Conservation (phyloP, 768 basidiomycete genomes). For the Mycena filopes region DNA sequence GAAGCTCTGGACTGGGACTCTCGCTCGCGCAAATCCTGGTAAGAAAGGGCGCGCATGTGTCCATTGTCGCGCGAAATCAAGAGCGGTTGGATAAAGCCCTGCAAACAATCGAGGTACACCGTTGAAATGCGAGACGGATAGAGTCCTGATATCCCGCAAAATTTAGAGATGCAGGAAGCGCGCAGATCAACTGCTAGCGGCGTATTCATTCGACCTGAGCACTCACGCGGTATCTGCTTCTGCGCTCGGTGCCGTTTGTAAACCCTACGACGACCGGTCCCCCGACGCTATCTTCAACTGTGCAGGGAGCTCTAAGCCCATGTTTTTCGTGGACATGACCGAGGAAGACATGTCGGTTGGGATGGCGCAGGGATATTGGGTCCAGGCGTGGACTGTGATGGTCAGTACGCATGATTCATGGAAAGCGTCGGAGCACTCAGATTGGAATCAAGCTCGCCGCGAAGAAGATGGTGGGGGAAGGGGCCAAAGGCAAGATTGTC, state of each 20-base stretch:
- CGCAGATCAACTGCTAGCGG: constrained; percentile 69
- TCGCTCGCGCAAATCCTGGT: constrained; percentile 75
- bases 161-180: constrained; percentile 61
- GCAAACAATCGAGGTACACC: constrained; percentile 49
- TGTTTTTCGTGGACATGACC: constrained; percentile 77
- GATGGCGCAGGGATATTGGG: constrained; percentile 58
- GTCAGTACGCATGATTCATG: constrained; percentile 43
- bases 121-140: too few relatives aligned
- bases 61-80: constrained; percentile 84
- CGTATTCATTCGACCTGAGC: constrained; percentile 74
- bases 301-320: constrained; percentile 78
- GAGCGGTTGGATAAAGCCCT: constrained; percentile 70
- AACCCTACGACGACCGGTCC: constrained; percentile 60
- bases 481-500: constrained; percentile 73
- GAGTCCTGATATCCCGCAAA: background rate
- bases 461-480: constrained; percentile 70
- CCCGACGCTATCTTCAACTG: constrained; percentile 86
- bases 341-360: constrained; percentile 63
- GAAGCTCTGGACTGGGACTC: constrained; percentile 83
- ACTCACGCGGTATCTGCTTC: constrained; percentile 61
- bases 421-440: background rate
- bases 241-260: constrained; percentile 72
- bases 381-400: constrained; percentile 67
- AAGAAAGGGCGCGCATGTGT: constrained; percentile 80
- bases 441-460: constrained; percentile 63